A percentile compares a stretch with the other conserved stretches of the same genome.
These are phyloP conservation scores for Paecilomyces fulvus DNA, from an alignment of 2,329 filamentous ascomycete genomes.

Conservation along the genomic window DNA sequence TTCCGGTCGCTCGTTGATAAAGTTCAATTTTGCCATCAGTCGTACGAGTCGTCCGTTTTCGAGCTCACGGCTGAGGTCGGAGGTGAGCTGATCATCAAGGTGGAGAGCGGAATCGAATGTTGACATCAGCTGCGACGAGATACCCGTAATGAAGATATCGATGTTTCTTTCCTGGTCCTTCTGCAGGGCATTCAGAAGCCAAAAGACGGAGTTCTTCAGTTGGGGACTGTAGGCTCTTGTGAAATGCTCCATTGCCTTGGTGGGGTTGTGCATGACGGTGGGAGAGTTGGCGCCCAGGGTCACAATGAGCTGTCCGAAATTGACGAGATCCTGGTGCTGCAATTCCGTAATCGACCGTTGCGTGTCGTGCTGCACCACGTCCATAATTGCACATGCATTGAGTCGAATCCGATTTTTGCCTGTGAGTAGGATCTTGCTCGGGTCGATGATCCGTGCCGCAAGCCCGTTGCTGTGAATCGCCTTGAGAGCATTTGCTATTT, in stretches of 20 bases:
- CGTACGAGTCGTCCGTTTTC: conserved; percentile 84
- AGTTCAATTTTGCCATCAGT: conserved; percentile 71
- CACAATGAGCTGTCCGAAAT: conserved; percentile 78
- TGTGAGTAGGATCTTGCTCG: conserved; percentile 82
- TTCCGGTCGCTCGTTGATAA: conserved; percentile 84
- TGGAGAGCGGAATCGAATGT: conserved; percentile 74
- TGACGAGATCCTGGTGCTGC: conserved; percentile 78
- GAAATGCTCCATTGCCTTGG: conserved; percentile 67
- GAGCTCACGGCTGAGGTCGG: conserved; percentile 67
- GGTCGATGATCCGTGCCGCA: conserved; percentile 76
- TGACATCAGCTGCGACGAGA: conserved; percentile 67
- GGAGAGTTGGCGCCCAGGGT: conserved; percentile 64
- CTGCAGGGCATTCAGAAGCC: conserved; percentile 64
- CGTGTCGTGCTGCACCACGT: conserved; percentile 76
- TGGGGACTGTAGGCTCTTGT: conserved; percentile 67
- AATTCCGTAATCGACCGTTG: conserved; percentile 62
- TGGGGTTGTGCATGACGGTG: conserved; percentile 53
- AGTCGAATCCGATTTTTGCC: conserved; percentile 84
- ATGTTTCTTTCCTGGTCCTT: conserved; percentile 59
- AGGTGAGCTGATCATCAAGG: conserved; percentile 63
- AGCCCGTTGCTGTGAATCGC: conserved; percentile 73
- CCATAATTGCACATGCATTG: conserved; percentile 79
- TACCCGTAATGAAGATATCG: conserved; percentile 68
- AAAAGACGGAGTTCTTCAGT: conserved; percentile 69
- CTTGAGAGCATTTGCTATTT: conserved; percentile 80